Percentiles rank a stretch among this genome's conserved stretches.
Conservation (phyloP, 306 rosid species). For the Cicer bijugum region DNA sequence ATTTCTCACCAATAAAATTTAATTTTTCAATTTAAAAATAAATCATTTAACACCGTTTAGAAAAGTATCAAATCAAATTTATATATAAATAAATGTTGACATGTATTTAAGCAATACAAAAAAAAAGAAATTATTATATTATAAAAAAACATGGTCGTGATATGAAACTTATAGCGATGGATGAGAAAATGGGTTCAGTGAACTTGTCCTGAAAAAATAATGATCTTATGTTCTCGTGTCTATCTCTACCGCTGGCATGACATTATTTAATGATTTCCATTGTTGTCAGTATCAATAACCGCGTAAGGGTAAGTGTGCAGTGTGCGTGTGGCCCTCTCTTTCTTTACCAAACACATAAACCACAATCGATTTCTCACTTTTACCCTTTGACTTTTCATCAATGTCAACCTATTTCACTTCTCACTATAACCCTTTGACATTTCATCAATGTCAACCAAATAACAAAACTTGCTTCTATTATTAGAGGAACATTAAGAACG, state of each 20-base stretch:
- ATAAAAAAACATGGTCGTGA: not conserved
- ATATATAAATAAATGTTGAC: too few relatives aligned
- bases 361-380: constrained; percentile 2
- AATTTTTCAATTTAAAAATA: too few relatives aligned
- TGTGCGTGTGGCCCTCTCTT: constrained; percentile 33
- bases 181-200: constrained; percentile 38
- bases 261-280: constrained; percentile 37
- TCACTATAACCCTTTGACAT: constrained; percentile 48
- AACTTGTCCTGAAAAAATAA: constrained; percentile 10
- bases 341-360: not conserved
- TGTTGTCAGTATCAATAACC: constrained; percentile 42
- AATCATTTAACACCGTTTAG: too few relatives aligned
- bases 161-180: not conserved
- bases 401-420: constrained; percentile 44
- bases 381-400: constrained; percentile 46
- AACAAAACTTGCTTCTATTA: not conserved
- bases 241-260: constrained; percentile 14
- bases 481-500: not conserved
- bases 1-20: too few relatives aligned
- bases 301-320: constrained; percentile 13
- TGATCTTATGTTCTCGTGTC: constrained; percentile 20
- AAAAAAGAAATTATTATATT: too few relatives aligned
- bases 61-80: too few relatives aligned
- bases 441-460: constrained; percentile 47
- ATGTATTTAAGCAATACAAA: too few relatives aligned